Base-by-base conservation (phyloP, 257 asterid species). In the Solanum lignicaule region DNA sequence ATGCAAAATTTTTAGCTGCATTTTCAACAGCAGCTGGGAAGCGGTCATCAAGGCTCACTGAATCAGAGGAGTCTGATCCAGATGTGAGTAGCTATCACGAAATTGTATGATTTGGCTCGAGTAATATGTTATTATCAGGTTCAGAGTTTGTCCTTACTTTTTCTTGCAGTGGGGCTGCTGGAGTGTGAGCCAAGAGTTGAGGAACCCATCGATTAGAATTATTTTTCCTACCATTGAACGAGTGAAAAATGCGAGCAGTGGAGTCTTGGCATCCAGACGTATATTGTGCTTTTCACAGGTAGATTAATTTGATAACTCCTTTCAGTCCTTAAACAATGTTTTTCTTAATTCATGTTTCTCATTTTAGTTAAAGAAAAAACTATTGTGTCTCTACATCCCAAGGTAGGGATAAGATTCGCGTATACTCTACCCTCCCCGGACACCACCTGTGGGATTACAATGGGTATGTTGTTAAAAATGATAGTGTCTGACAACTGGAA, bases 11-110 rank as follows among this genome's bases (percentile, higher is more conserved):
- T 91, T 90, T 96, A 84, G 99, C 99, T 90, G 97, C 98, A 90
- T 96, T 96, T 92, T 94, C 99, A 84, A 96, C 98, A 87, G 99
- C 98, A 66, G 92, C 95, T 89, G 99, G 99, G 89, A 96, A 96
- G 90, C 92, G 91, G 48, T 92, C 97, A 6, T 90, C 90, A 87
- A 94, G 94, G 73, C 88, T 89, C 88, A 72, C 92, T 29, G 99
- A 96, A 76, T 95, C 99, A 23, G 97, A 96, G 90, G 99, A 96
- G 86, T 95, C 98, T 4, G 99, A 96, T 91, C 98, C 99, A 83
- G 95, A 95, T 86, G 99, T 96, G 95, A 89, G 86, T 86, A 84
- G 75, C 52, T 18, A 20, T 84, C 76, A 21, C 35, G 29, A 69
- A 55, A 75, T 75, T 84, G 38, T 69, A 39, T 68, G 87, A 43